Evolutionary conservation across 352 stramenopile species (phyloP).

Genomic region (Phytopythium sindhum): DNA sequence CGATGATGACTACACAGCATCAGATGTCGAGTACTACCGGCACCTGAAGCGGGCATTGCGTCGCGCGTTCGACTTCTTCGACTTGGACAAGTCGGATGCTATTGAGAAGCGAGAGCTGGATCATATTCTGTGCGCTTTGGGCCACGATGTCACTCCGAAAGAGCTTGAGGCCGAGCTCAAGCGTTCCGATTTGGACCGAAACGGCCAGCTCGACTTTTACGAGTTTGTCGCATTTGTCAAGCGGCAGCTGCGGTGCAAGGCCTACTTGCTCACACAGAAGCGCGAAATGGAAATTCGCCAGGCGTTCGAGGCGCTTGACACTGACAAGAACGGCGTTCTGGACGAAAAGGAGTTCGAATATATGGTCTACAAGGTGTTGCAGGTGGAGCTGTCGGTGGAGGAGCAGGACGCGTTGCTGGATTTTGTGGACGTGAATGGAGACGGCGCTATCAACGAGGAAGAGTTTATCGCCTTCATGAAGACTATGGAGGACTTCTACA

Average conservation of each 20-base stretch:
- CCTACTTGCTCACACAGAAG: conserved; percentile 50
- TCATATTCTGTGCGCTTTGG: conserved; percentile 62
- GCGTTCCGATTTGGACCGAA: conserved; percentile 56
- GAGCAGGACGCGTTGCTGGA: conserved; percentile 70
- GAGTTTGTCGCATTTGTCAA: conserved; percentile 76
- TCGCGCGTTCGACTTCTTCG: conserved; percentile 77
- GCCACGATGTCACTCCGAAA: conserved; percentile 63
- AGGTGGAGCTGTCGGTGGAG: conserved; percentile 69
- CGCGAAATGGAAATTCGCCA: conserved; percentile 75
- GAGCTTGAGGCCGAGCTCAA: conserved; percentile 64
- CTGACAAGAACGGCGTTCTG: conserved; percentile 59
- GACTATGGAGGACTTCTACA: conserved; percentile 51
- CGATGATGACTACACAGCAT: conserved; percentile 19
- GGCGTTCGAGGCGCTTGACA: conserved; percentile 65
- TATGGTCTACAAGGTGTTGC: conserved; percentile 66
- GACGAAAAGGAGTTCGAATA: conserved; percentile 79
- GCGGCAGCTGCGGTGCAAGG: conserved; percentile 49
- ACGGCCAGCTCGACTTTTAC: conserved; percentile 67
- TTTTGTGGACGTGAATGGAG: conserved; percentile 58
- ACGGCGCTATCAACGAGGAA: conserved; percentile 60
- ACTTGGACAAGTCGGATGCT: conserved; percentile 59
- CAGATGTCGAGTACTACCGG: conserved; percentile 59
- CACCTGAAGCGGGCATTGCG: conserved; percentile 57
- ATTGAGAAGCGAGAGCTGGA: conserved; percentile 71
- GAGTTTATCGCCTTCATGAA: conserved; percentile 80